Evolutionary conservation across 1,139 yeast genomes (phyloP).

Genomic region (Yamadazyma siamensis): DNA sequence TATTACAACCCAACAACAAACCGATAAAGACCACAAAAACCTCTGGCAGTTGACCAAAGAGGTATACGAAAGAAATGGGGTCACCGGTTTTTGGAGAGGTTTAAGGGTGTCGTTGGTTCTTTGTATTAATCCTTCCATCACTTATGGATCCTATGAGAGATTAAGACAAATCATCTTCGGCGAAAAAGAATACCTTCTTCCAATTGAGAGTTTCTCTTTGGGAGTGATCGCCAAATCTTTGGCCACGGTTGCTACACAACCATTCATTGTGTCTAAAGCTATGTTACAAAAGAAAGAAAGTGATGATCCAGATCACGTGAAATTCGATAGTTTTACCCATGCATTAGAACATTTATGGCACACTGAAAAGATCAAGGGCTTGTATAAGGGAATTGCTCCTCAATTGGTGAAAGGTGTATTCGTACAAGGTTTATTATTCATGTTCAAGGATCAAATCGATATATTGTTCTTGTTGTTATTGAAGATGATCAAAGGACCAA

Average conservation of each 20-base stretch:
- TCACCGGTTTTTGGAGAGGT: slow-evolving; percentile 80
- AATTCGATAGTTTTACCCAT: slow-evolving; percentile 38
- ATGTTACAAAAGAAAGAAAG: slow-evolving; percentile 61
- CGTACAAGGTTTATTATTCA: slow-evolving; percentile 81
- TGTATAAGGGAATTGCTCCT: slow-evolving; percentile 78
- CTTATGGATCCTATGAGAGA: slow-evolving; percentile 80
- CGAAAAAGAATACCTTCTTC: slow-evolving; percentile 46
- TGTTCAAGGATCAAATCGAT: slow-evolving; percentile 73
- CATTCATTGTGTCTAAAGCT: slow-evolving; percentile 80
- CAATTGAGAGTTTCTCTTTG: slow-evolving; percentile 65
- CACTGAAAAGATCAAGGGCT: slow-evolving; percentile 35
- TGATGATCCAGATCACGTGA: slow-evolving; percentile 32
- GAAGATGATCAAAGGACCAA: slow-evolving; percentile 27
- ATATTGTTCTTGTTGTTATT: slow-evolving; percentile 39
- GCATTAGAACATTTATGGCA: slow-evolving; percentile 45
- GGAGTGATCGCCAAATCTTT: slow-evolving; percentile 80
- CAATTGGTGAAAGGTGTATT: slow-evolving; percentile 79
- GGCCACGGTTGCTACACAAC: slow-evolving; percentile 81
- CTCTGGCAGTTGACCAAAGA: slow-evolving; percentile 50
- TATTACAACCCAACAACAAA: slow-evolving; percentile 82
- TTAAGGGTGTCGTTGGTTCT: slow-evolving; percentile 76
- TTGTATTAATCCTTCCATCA: slow-evolving; percentile 82
- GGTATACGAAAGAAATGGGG: slow-evolving; percentile 63
- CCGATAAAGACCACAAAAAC: slow-evolving; percentile 42
- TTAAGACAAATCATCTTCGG: slow-evolving; percentile 55